Base-by-base conservation (phyloP, 768 basidiomycete species). In the Trametes meyenii region DNA sequence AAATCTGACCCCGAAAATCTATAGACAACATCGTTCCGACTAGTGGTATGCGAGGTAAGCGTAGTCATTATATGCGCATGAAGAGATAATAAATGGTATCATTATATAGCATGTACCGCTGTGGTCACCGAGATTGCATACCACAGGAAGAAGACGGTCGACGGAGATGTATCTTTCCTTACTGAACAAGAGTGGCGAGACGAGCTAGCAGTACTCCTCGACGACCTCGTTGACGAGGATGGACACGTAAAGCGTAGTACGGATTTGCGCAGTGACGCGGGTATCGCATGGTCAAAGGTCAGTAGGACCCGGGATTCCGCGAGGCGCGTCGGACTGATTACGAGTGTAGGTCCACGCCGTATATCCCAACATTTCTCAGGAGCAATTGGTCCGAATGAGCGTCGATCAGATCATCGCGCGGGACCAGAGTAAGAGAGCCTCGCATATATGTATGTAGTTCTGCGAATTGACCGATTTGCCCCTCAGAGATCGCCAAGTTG, bases 21-120 rank as follows among this genome's bases (percentile, higher is more conserved):
- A 8, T 40, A 84, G 85, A 85, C 65, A 85, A 83, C 61, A 79
- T 87, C 50, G 85, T 88, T 14, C 85, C 86, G 5, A 87, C 86
- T 5, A 85, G 83, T 61, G 85, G 85, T 24, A 86, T 86, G 85
- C 77, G 83, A 64, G 84, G 85, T 85, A 59, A 33, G 53, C 50
- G 35, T 2, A n/a, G n/a, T n/a, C n/a, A n/a, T 19, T 35, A 39
- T 53, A 45, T 13, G n/a, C 4, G 19, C 17, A 7, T 53, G 36
- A 19, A 29, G 14, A 17, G 8, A 50, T 23, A 11, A 8, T 42
- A 13, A 6, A 35, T 6, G 6, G 23, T 14, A 43, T 23, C 14
- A 11, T n/a, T 44, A 33, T 35, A 10, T 58, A 86, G 86, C 86
- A 8, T 88, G 86, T 64, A 88, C 85, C 3, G 85, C 85, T 5